Conservation (phyloP, 1,139 yeast species). For the Taphrina sp. region DNA sequence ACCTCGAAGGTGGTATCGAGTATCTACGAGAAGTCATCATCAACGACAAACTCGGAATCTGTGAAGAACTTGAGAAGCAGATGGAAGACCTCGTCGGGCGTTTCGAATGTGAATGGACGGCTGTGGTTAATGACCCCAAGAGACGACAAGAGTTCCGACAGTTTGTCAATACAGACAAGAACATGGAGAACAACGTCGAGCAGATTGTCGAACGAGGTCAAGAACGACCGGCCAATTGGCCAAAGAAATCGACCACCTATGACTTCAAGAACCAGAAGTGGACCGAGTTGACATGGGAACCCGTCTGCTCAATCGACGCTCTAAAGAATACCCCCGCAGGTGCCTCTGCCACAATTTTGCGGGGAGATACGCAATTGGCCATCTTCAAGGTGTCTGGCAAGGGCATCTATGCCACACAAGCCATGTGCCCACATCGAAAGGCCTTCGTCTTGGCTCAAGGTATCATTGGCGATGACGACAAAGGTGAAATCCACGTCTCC, state of each 20-base stretch:
- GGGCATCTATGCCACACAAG: slow-evolving; percentile 44
- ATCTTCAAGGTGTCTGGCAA: slow-evolving; percentile 43
- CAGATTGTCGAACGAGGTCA: slow-evolving; percentile 45
- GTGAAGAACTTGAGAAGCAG: slow-evolving; percentile 43
- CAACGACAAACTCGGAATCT: slow-evolving; percentile 45
- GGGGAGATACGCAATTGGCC: slow-evolving; percentile 46
- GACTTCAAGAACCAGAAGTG: slow-evolving; percentile 43
- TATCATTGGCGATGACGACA: slow-evolving; percentile 43
- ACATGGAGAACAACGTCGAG: slow-evolving; percentile 42
- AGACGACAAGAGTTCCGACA: slow-evolving; percentile 42
- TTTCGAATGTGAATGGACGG: slow-evolving; percentile 45
- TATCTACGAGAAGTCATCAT: slow-evolving; percentile 44
- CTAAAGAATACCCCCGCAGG: slow-evolving; percentile 43
- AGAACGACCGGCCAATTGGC: slow-evolving; percentile 46
- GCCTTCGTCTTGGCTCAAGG: slow-evolving; percentile 45
- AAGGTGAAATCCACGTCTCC: slow-evolving; percentile 43
- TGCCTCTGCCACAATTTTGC: slow-evolving; percentile 42
- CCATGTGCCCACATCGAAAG: slow-evolving; percentile 46
- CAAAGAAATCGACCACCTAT: slow-evolving; percentile 39
- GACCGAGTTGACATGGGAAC: slow-evolving; percentile 43
- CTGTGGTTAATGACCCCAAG: slow-evolving; percentile 40
- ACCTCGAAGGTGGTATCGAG: slow-evolving; percentile 44
- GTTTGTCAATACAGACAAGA: slow-evolving; percentile 43
- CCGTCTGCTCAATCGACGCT: slow-evolving; percentile 41
- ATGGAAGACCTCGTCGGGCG: slow-evolving; percentile 43